These are phyloP conservation scores for Pichia paraexigua DNA, from an alignment of 805 yeast species.

Conservation along the genomic window DNA sequence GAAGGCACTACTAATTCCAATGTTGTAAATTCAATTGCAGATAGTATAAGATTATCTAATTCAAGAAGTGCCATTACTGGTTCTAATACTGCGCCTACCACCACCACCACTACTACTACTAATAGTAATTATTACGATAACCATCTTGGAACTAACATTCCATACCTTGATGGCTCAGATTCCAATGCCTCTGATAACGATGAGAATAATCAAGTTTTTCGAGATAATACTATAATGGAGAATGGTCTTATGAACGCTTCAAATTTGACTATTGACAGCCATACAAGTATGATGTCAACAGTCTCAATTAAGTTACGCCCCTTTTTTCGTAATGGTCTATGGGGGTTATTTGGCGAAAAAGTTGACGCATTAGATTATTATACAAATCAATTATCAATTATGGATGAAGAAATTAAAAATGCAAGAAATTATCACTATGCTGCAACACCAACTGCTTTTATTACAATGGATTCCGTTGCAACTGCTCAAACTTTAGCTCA, in stretches of 20 bases:
- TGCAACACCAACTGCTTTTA: slow-evolving; percentile 85
- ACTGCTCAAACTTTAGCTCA: slow-evolving; percentile 96
- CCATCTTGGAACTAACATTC: not conserved
- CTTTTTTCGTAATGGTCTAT: slow-evolving; percentile 45
- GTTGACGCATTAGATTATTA: slow-evolving; percentile 80
- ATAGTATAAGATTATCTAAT: not conserved
- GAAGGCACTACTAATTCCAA: not conserved
- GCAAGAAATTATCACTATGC: slow-evolving; percentile 66
- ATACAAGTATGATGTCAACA: slow-evolving; percentile 8
- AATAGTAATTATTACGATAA: no score
- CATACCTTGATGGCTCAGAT: not conserved
- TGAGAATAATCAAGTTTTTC: not conserved
- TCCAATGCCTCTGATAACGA: not conserved
- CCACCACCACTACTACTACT: no score
- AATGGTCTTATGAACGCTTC: not conserved
- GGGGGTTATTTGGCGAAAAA: slow-evolving; percentile 56
- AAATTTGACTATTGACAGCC: not conserved
- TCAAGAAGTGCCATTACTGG: not conserved
- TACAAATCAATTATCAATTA: slow-evolving; percentile 54
- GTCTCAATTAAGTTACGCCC: slow-evolving; percentile 44
- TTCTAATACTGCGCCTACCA: no score
- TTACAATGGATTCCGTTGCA: slow-evolving; percentile 92
- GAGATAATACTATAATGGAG: not conserved
- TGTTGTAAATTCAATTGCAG: not conserved
- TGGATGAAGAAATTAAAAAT: slow-evolving; percentile 61